Evolutionary conservation across 768 basidiomycete genomes (phyloP), one percentile per base, ranked within the genome.

Genomic region (Rhodotorula sphaerocarpa): DNA sequence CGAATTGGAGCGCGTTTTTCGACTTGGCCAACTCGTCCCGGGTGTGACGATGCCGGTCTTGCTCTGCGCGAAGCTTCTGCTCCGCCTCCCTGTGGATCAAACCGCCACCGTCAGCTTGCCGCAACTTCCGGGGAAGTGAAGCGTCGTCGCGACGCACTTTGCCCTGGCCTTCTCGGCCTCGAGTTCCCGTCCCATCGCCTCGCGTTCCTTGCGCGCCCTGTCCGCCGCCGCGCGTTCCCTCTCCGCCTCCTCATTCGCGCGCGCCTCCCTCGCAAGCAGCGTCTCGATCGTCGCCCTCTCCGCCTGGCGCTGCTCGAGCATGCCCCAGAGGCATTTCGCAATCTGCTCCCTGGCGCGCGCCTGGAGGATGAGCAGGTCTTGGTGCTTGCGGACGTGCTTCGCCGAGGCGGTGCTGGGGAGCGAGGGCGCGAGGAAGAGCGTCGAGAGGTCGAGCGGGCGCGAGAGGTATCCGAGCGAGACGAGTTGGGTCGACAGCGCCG

Each of bases 1-100:
- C 53, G 10, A 64, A 59, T 47, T 55, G 55, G 31, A 64, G 21
- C 7, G 63, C 63, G 20, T 31, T 50, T n/a, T 47, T 48, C 23
- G 52, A 42, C 63, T 64, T 64, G 16, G 41, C 33, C 21, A 64
- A 50, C 34, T 64, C 63, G 21, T 64, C 63, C 18, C 39, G 54
- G 1, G 46, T 25, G 10, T 56, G 55, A 1, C 53, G 44, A n/a
- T 64, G 57, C 2, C 53, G 51, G n/a, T 59, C 63, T 39, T 64
- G 55, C 53, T 64, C 63, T 5, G 28, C 23, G 33, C 36, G 30
- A n/a, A 64, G 53, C 47, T 48, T 53, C 21, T 15, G 5, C 28
- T 46, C 34, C 6, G 57, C 53, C 18, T 58, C 57, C 41, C 63
- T 64, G 43, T n/a, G 20, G 7, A 27, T 16, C 23, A 44, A 44